These are phyloP conservation scores for Lactarius trivialis DNA, from an alignment of 768 basidiomycete species.

Conservation along the genomic window DNA sequence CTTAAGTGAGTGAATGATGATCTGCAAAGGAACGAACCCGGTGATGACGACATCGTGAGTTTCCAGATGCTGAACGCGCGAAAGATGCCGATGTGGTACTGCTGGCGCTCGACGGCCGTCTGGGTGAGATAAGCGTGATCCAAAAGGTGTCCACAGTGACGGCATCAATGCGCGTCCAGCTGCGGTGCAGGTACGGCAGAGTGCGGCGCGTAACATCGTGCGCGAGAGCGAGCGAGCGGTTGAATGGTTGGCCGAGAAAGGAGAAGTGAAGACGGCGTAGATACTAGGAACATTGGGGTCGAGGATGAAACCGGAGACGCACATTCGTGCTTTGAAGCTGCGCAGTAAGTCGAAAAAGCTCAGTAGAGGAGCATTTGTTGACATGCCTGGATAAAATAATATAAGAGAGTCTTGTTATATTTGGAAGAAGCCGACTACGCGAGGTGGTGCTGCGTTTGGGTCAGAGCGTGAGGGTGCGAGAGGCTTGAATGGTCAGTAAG, in stretches of 20 bases:
- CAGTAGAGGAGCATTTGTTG: neutral
- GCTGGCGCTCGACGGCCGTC: conserved; percentile 58
- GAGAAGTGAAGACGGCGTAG: conserved; percentile 41
- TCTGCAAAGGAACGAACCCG: too few species aligned
- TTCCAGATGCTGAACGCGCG: conserved; percentile 83
- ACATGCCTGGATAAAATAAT: conserved; percentile 87
- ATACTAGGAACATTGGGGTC: conserved; percentile 72
- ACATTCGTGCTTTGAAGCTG: conserved; percentile 83
- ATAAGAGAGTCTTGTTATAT: conserved; percentile 87
- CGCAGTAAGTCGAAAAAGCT: conserved; percentile 12
- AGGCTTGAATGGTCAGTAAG: conserved; percentile 75
- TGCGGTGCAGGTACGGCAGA: conserved; percentile 85
- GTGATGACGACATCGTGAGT: too few species aligned
- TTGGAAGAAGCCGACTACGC: conserved; percentile 70
- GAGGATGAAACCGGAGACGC: conserved; percentile 82
- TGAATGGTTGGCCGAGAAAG: conserved; percentile 30
- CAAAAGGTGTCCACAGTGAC: conserved; percentile 84
- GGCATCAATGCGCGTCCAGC: conserved; percentile 88
- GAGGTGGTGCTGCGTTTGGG: conserved; percentile 36
- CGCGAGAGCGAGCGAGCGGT: too few species aligned
- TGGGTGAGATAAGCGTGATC: conserved; percentile 72
- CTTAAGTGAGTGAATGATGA: conserved; percentile 91
- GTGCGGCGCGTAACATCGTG: conserved; percentile 55
- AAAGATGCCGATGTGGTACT: conserved; percentile 80
- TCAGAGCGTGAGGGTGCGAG: conserved; percentile 42